Evolutionary conservation across 192 early-diverging fungal genomes (phyloP).

Genomic region (Coemansia sp.): DNA sequence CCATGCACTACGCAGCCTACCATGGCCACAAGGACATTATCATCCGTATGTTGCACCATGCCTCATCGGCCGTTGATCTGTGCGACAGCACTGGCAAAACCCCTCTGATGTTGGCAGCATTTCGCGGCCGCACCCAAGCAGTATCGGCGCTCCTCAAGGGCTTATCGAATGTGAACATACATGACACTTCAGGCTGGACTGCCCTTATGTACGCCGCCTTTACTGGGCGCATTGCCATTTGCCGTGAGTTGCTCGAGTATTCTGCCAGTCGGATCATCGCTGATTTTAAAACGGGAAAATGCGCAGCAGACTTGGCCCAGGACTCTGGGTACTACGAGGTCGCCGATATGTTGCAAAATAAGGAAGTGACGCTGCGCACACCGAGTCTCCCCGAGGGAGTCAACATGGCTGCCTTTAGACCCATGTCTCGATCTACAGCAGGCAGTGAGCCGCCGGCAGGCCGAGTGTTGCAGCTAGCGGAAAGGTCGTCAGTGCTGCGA

Average conservation of each 20-base stretch:
- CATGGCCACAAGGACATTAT: conserved; percentile 28
- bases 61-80: not conserved
- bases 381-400: conserved; percentile 36
- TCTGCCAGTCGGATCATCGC: conserved; percentile 7
- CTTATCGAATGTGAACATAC: conserved; percentile 23
- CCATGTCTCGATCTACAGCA: not conserved
- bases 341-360: conserved; percentile 41
- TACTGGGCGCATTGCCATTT: conserved; percentile 49
- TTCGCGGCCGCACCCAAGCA: conserved; percentile 39
- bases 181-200: conserved; percentile 46
- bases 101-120: conserved; percentile 49
- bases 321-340: conserved; percentile 50
- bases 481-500: not conserved
- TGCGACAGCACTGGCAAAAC: conserved; percentile 41
- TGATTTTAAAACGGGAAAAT: conserved; percentile 12
- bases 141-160: conserved; percentile 19
- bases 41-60: conserved; percentile 1
- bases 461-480: not conserved
- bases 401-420: conserved; percentile 19
- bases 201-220: conserved; percentile 52
- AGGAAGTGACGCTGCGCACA: conserved; percentile 16
- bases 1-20: conserved; percentile 45
- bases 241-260: conserved; percentile 45
- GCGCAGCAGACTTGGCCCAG: conserved; percentile 34
- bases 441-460: not conserved